These are phyloP conservation scores for Albugo laibachii DNA, from an alignment of 352 stramenopile genomes.

Conservation along the genomic window DNA sequence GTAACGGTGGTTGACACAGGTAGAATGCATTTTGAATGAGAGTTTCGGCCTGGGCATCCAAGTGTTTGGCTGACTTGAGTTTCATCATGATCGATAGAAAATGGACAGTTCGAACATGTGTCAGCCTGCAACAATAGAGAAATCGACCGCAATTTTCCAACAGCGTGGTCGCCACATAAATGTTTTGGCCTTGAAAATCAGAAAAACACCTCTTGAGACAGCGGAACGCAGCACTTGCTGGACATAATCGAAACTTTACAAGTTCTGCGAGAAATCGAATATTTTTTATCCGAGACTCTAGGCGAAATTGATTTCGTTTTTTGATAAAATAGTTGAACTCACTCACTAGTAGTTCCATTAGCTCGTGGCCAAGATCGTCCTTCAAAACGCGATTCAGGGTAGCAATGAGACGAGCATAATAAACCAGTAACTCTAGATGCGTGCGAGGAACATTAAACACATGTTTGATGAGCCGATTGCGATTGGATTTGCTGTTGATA, in stretches of 20 bases:
- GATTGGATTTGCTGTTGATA: conserved; percentile 86
- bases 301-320: conserved; percentile 86
- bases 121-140: conserved; percentile 89
- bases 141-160: conserved; percentile 94
- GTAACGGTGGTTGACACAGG: conserved; percentile 81
- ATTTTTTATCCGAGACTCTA: conserved; percentile 91
- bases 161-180: conserved; percentile 90
- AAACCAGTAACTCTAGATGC: conserved; percentile 86
- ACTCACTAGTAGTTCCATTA: conserved; percentile 83
- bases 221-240: conserved; percentile 86
- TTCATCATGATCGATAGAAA: conserved; percentile 91
- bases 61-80: conserved; percentile 86
- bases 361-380: conserved; percentile 77
- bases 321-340: conserved; percentile 90
- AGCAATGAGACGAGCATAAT: conserved; percentile 88
- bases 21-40: conserved; percentile 87
- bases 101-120: conserved; percentile 71
- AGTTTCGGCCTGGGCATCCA: conserved; percentile 73
- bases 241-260: conserved; percentile 92
- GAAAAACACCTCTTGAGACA: conserved; percentile 87
- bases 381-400: conserved; percentile 85
- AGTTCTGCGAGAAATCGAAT: conserved; percentile 91
- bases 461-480: conserved; percentile 82
- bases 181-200: conserved; percentile 92
- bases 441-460: conserved; percentile 86